Evolutionary conservation across 129 eudicot genomes (phyloP), one percentile per base, ranked within the genome.

Genomic region (Flaveria trinervia): DNA sequence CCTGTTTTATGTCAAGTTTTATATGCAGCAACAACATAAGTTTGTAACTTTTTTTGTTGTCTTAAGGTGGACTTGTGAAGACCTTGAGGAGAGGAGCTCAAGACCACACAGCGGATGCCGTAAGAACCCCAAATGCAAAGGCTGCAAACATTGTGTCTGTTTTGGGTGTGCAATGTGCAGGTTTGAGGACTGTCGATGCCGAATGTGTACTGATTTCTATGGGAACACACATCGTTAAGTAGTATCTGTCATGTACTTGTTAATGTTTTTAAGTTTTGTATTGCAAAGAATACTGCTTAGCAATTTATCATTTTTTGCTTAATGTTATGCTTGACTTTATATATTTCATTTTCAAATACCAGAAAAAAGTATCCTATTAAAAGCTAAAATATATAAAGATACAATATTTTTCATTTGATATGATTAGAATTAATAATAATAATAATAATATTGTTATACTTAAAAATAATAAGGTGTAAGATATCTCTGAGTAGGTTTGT

Each of bases 151-250:
- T 18, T 76, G 80, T 1, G 80, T 76, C 13, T 76, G 72, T 65
- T 50, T 64, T 6, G 71, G 79, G 62, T 74, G 79, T 50, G 7
- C 41, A 36, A 18, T 45, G 55, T 74, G 61, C n/a, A 33, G 79
- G 48, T 61, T 74, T 61, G 71, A 74, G 50, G 71, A 74, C 13
- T 74, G 79, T 74, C 45, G 59, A 30, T 74, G 79, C 17, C 79
- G 46, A 8, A 17, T 7, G 12, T 74, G 79, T 22, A 20, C 25
- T 4, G 79, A 74, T 7, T 62, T 23, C 36, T 74, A 61, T n/a
- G 33, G 25, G 46, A 74, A 74, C 33, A 25, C 26, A 26, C 4
- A 7, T 33, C 25, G 25, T 49, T 69, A 46, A 69, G 22, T 69
- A 69, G 28, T 41, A 20, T 26, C 13, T 11, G 2, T 23, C 13